Evolutionary conservation across 805 yeast species (phyloP), one percentile per base, ranked within the genome.

Genomic region (Yarrowia porcina): DNA sequence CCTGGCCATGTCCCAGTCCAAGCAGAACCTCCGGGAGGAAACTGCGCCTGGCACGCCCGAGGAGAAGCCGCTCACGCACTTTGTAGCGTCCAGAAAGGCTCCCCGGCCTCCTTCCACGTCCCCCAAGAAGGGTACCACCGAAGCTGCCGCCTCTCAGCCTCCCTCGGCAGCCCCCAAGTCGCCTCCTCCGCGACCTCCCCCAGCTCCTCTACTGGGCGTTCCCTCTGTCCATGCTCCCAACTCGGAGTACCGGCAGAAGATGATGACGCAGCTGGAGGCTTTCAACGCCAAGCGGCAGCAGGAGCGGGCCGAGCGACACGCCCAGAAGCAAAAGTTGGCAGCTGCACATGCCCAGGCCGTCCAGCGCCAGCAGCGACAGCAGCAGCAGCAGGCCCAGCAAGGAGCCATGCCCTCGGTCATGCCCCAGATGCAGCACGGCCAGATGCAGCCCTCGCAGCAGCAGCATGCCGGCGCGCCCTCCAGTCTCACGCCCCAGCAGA

Each of bases 181-280:
- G 0, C 75, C 77, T 4, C 76, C 77, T 2, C 76, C 77, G 1
- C 66, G 77, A 21, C 77, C 77, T 1, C 74, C 76, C 3, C 77
- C 77, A 61, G 79, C 75, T 69, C 82, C 79, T 68, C 80, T 79
- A 66, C 75, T 74, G 15, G 76, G 75, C 0, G 75, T 72, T 12
- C 69, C 72, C 4, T 67, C 73, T 1, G 73, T 71, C 12, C 68
- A 66, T 39, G 66, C 70, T 3, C 56, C 56, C 18, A 45, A 18
- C 44, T 44, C 56, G n/a, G 64, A 63, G 60, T 64, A 61, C 39
- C 41, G 63, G 4, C 54, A 42, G 52, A 45, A 59, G 63, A 57
- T 57, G 44, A 32, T 47, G n/a, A 57, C 27, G 6, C 61, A 60
- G 42, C 57, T 44, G 33, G 61, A 60, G 21, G 62, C 61, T 10